Base-by-base conservation (phyloP, 306 rosid species). In the Lupinus albus region DNA sequence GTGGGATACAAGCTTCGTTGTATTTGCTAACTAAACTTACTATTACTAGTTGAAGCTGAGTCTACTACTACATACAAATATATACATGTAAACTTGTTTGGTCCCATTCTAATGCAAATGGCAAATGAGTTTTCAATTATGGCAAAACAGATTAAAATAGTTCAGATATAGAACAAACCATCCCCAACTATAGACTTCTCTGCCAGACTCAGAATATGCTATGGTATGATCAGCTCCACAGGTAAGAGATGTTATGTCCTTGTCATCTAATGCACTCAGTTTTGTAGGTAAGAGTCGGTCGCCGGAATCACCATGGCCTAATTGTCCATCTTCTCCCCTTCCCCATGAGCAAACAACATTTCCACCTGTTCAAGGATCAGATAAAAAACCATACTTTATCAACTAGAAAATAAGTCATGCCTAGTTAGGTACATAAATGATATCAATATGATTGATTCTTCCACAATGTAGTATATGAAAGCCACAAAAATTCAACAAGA, bases 331-430 rank as follows among this genome's bases (percentile, higher is more conserved):
- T 83, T 93, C 98, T 59, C 97, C 98, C 61, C 98, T 74, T 52
- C 98, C 98, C 98, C 98, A 93, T 6, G 98, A 81, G 77, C 96
- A 89, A 49, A 93, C 95, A 66, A 93, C 79, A 79, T 82, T 83
- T 67, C 95, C 97, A 80, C 85, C 98, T 93, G 79, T 42, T 16
- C 44, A 58, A 71, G 66, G 12, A 76, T 67, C 64, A 68, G 39
- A 63, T 28, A 46, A 14, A 21, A 60, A 66, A 42, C 3, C 30
- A 25, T 25, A 25, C 0, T 25, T 25, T 25, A 25, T 25, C 30
- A 25, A 25, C 30, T 2, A 25, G 0, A 21, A 25, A 20, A 25
- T 2, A 25, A 53, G 35, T 4, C 7, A 48, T 32, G 38, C 51
- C 50, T 4, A 69, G 18, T 9, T 4, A 16, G 9, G 11, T 2